Percentiles rank a stretch among this genome's conserved stretches.
These are phyloP conservation scores for Saccharomycopsis babjevae DNA, from an alignment of 805 yeast genomes.

Conservation along the genomic window DNA sequence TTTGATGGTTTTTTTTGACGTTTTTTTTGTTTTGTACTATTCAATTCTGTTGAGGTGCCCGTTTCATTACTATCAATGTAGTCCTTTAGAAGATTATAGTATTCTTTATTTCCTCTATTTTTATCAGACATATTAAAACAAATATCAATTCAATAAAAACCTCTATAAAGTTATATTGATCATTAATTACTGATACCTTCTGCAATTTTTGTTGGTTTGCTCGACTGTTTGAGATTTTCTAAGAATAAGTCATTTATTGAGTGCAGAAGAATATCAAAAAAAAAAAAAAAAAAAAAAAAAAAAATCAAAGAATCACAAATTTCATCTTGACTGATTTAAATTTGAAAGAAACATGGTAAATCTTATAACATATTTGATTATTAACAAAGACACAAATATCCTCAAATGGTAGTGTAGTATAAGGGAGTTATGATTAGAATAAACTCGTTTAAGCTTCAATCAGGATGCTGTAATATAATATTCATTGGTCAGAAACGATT, in stretches of 20 bases:
- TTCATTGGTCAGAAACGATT: not conserved
- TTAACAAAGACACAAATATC: not conserved
- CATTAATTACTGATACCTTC: not conserved
- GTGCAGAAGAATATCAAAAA: not conserved
- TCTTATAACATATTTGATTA: not conserved
- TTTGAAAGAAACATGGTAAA: not conserved
- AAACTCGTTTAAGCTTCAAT: not conserved
- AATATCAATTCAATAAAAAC: not conserved
- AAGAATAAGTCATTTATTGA: too few species aligned
- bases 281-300: not conserved
- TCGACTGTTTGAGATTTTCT: not conserved
- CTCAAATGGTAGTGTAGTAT: not conserved
- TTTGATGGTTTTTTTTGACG: not conserved
- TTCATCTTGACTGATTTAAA: not conserved
- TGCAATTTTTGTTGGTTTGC: not conserved
- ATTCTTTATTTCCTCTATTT: slow-evolving; percentile 1
- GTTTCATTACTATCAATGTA: not conserved
- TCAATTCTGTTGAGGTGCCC: not conserved
- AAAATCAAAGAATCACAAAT: not conserved
- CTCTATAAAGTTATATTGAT: not conserved
- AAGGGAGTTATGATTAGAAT: not conserved
- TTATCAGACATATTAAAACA: not conserved
- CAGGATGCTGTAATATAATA: not conserved
- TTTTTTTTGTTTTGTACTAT: not conserved
- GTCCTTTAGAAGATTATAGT: slow-evolving; percentile 20